Base-by-base conservation (phyloP, 2,329 filamentous ascomycete species). In the Paraphoma chrysanthemicola region DNA sequence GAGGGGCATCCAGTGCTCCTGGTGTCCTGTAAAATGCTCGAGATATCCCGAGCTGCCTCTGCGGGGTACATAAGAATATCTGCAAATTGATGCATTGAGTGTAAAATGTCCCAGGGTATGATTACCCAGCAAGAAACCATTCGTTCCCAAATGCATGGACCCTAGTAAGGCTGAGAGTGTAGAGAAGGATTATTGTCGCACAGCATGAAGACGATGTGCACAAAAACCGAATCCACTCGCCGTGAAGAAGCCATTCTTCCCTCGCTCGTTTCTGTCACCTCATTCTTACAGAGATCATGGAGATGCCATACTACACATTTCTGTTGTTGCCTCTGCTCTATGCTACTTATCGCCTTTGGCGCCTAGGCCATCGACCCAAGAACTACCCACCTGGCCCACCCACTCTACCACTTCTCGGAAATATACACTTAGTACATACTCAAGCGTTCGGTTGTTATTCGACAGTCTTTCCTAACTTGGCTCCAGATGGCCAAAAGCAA, bases 351-450 rank as follows among this genome's bases (percentile, higher is more conserved):
- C 16, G 39, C 4, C 39, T 61, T 11, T 36, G 44, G 38, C 59
- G 53, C 10, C 14, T 64, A 6, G 68, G 68, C 1, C 44, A 52
- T 10, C 57, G 79, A 55, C 66, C 78, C 17, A 67, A 66, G 39
- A 71, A 68, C 31, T 78, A 72, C 30, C 82, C 82, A 12, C 82
- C 82, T 0, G 82, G 83, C 0, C 83, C 83, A 8, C 81, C 81
- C 2, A 83, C 81, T 0, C 46, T 83, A 3, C 82, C 82, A 0
- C 56, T 85, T 4, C 62, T 85, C 11, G 83, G 83, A 2, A 85
- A 85, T 43, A 60, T 84, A 3, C 82, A 84, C 63, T 79, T 54
- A 67, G 81, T 84, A 61, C 81, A 23, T 39, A 11, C 17, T 4
- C 18, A 38, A 23, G 23, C 23, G 5, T 23, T 23, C 5, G 23